These are phyloP conservation scores for Penicillium waksmanii DNA, from an alignment of 495 filamentous ascomycete genomes.

Conservation along the genomic window DNA sequence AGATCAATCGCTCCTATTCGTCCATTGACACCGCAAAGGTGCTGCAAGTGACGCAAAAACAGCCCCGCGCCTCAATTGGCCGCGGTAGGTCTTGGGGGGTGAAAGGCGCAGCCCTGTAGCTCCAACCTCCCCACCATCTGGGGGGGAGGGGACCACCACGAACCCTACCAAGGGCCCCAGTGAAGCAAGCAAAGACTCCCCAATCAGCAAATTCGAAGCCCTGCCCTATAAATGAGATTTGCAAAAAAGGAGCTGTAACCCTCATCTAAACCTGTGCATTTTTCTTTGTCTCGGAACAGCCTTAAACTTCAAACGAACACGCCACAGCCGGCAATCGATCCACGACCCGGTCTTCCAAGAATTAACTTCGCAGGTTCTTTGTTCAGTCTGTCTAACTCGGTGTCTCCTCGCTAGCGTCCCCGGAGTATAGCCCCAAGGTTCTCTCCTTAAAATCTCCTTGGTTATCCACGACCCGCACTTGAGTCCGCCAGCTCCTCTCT, in stretches of 20 bases:
- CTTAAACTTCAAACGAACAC: slow-evolving; percentile 8
- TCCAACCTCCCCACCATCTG: slow-evolving; percentile 3
- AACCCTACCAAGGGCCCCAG: background rate
- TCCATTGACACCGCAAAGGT: background rate
- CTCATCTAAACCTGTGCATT: background rate
- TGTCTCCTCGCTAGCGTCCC: background rate
- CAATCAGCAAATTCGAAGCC: background rate
- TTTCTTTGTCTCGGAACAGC: slow-evolving; percentile 13
- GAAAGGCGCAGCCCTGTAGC: slow-evolving; percentile 2
- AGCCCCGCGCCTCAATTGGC: slow-evolving; percentile 5
- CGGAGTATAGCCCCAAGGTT: background rate
- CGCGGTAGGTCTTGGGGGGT: background rate
- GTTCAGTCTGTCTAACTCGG: background rate
- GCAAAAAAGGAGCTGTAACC: background rate
- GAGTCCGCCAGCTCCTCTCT: slow-evolving; percentile 8
- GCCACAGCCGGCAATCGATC: slow-evolving; percentile 6
- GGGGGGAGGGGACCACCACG: background rate
- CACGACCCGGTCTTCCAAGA: background rate
- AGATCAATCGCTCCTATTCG: background rate
- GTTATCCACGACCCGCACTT: slow-evolving; percentile 22
- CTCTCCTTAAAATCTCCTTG: slow-evolving; percentile 17
- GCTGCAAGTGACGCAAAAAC: slow-evolving; percentile 3
- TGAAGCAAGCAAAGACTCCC: background rate
- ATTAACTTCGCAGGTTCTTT: background rate
- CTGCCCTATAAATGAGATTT: background rate